Conservation (phyloP, 164 flowering plant species). For the Stephania yunnanensis region DNA sequence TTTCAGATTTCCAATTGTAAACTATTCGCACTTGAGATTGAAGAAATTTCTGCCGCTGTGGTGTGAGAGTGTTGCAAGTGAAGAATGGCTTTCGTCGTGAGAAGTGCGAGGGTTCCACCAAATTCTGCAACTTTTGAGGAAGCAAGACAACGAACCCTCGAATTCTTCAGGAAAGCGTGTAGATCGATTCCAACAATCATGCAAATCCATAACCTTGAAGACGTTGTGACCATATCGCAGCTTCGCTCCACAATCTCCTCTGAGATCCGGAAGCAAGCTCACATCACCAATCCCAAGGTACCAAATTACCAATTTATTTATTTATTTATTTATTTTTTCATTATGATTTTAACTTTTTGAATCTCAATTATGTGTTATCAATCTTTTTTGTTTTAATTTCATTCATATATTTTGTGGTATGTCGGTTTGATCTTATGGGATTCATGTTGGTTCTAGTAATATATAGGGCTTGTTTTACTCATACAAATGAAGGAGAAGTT, state of each 20-base stretch:
- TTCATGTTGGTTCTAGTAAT: too few species aligned
- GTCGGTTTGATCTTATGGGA: neutral
- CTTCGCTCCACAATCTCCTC: slow-evolving; percentile 70
- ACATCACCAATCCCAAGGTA: slow-evolving; percentile 69
- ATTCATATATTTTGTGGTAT: neutral
- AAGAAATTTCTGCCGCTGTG: too few species aligned
- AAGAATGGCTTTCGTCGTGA: slow-evolving; percentile 50
- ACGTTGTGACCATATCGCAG: slow-evolving; percentile 56
- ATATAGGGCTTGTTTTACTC: too few species aligned
- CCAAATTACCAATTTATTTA: neutral
- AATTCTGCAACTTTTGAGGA: slow-evolving; percentile 70
- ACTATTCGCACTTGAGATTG: too few species aligned
- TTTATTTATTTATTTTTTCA: too few species aligned
- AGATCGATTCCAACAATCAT: slow-evolving; percentile 72
- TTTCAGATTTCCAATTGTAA: too few species aligned
- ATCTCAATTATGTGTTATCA: neutral
- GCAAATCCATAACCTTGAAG: slow-evolving; percentile 74
- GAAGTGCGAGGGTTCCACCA: slow-evolving; percentile 59
- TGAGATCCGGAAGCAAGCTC: slow-evolving; percentile 68
- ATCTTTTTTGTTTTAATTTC: neutral
- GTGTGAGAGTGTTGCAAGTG: too few species aligned
- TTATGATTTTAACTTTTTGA: neutral
- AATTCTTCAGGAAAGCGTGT: slow-evolving; percentile 73
- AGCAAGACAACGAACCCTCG: slow-evolving; percentile 57
- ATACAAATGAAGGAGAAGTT: too few species aligned